A percentile compares a stretch with the other conserved stretches of the same genome.
Evolutionary conservation across 805 yeast species (phyloP).

Genomic region (Saccharomyces cerevisiae): DNA sequence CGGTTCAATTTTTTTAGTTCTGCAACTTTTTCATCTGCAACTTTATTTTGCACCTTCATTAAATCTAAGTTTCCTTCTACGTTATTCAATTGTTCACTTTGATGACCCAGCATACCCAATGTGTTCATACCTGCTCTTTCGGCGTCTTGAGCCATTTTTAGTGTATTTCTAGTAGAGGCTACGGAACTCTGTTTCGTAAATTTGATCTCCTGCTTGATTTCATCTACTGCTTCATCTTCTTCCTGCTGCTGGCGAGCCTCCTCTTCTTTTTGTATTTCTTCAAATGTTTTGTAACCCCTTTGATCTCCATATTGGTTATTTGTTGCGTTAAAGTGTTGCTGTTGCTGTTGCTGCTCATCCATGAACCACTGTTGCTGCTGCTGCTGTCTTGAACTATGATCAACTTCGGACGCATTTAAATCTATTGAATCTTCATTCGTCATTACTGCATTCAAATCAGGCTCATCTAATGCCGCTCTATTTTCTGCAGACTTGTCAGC

Average conservation of each 20-base stretch:
- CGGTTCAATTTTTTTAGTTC: constrained; percentile 75
- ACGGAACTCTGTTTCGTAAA: constrained; percentile 83
- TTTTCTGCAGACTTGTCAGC: neutral
- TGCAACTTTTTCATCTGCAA: constrained; percentile 74
- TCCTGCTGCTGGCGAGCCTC: constrained; percentile 36
- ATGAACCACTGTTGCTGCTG: constrained; percentile 21
- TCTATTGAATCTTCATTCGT: constrained; percentile 22
- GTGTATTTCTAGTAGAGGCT: constrained; percentile 75
- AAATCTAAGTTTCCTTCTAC: constrained; percentile 70
- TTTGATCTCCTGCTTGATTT: constrained; percentile 70
- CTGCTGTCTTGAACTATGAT: constrained; percentile 6
- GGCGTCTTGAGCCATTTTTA: constrained; percentile 63
- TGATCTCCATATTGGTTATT: constrained; percentile 48
- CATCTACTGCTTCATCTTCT: constrained; percentile 86
- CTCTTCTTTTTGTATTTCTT: constrained; percentile 31
- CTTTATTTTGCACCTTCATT: constrained; percentile 71
- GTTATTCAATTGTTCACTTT: constrained; percentile 73
- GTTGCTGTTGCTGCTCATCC: constrained; percentile 21
- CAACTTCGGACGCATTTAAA: constrained; percentile 11
- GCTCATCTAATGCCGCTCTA: neutral
- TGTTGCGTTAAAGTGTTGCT: constrained; percentile 66
- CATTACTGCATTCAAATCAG: constrained; percentile 2
- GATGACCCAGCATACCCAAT: constrained; percentile 88
- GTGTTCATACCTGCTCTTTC: constrained; percentile 73
- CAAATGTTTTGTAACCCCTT: constrained; percentile 29